Evolutionary conservation across 2,329 filamentous ascomycete genomes (phyloP), one percentile per base, ranked within the genome.

Genomic region (Xylaria sp.): DNA sequence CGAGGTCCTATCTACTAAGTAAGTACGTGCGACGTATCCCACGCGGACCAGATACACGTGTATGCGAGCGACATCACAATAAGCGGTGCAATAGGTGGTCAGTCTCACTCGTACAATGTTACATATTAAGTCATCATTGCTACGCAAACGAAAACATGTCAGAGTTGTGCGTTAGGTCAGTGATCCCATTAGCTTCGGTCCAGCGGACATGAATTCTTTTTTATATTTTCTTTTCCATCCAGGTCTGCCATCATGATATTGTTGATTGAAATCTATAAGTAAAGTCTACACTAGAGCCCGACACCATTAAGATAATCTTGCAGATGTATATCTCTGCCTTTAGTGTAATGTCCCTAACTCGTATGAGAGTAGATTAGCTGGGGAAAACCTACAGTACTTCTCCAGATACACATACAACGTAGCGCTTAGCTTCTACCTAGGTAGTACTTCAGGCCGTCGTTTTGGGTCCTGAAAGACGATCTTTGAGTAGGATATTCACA

Each of bases 41-140:
- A 69, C 63, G 63, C 64, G 40, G 57, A 58, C 37, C 23, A 53
- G 40, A 60, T 69, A 64, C 55, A 60, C 63, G 54, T 63, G 60
- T 63, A 63, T 59, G 54, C 29, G 37, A 51, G 47, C 50, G 42
- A 29, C 53, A 54, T 60, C 53, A 60, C 44, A 48, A 59, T 35
- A 32, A 53, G 65, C 53, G 53, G 60, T 59, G 25, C 48, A 51
- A 51, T 51, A 29, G 18, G 16, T 51, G 13, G 48, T 29, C 25
- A 29, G 48, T 32, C 48, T 51, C 25, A 51, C 48, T 51, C 4
- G 5, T 51, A 27, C 48, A 51, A 51, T 29, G 48, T 18, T 29
- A 51, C 25, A 51, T 29, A 51, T 29, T 51, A 64, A 54, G 51
- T 32, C 54, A 44, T 51, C 40, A 59, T 58, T 3, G 40, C 42